Percentiles rank a stretch among this genome's conserved stretches.
Conservation (phyloP, 2,329 filamentous ascomycete species). For the Lizonia empirigonia region DNA sequence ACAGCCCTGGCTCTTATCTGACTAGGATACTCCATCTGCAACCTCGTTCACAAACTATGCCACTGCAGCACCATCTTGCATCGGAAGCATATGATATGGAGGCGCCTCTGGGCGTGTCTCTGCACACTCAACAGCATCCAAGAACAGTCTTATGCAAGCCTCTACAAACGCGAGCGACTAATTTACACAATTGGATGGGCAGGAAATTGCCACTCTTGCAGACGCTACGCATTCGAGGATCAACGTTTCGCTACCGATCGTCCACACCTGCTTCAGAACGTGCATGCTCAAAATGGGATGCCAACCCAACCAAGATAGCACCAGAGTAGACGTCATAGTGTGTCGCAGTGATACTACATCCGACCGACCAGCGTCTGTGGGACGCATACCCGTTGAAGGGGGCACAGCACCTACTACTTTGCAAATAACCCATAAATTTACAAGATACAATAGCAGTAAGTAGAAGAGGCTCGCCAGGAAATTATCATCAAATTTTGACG, state of each 20-base stretch:
- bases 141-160: constrained; percentile 1
- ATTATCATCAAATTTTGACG: no score
- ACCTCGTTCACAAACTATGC: not conserved
- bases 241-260: constrained; percentile 15
- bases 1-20: not conserved
- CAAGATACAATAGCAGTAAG: no score
- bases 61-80: not conserved
- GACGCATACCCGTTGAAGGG: no score
- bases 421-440: no score
- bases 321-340: not conserved
- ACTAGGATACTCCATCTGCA: not conserved
- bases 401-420: no score
- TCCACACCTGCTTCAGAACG: not conserved
- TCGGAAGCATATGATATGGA: not conserved
- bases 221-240: not conserved
- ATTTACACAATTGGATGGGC: constrained; percentile 2
- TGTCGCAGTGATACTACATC: no score
- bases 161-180: not conserved
- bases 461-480: no score
- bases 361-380: no score
- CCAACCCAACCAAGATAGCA: not conserved
- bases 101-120: not conserved
- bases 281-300: constrained; percentile 9
- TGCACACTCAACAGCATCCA: not conserved
- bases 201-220: constrained; percentile 1